Evolutionary conservation across 2,329 filamentous ascomycete species (phyloP), one percentile per base, ranked within the genome.

Genomic region (Penicillium italicum): DNA sequence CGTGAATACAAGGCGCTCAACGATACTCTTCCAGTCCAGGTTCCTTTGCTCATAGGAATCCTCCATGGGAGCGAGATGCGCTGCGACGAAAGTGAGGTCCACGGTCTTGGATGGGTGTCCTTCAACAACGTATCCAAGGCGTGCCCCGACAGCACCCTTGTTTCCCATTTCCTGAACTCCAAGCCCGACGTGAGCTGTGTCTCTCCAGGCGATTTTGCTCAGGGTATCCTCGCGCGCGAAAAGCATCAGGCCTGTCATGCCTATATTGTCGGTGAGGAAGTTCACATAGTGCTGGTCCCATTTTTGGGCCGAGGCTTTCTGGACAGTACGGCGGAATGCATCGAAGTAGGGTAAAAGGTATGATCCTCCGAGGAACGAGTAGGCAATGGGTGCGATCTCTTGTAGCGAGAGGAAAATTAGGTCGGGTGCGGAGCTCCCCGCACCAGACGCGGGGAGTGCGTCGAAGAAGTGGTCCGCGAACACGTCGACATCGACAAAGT

Each of bases 91-190:
- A 0, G 91, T 96, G 53, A 97, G 72, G 65, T 89, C 84, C 26
- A 87, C 82, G 5, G 77, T 77, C 46, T 76, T 71, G 38, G 77
- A 75, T 5, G 64, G 64, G 14, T 72, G 68, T 6, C 61, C 68
- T 33, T 69, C 69, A 8, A 66, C 66, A 18, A 73, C 67, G 65
- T 90, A 87, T 14, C 84, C 80, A 41, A 94, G 74, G 33, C 91
- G 82, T 58, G 93, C 80, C 0, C 88, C 94, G 0, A 96, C 88
- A 4, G 91, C 93, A 30, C 93, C 94, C 75, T 99, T 99, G 74
- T 97, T 97, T 16, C 91, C 94, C 88, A 96, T 94, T 47, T 93
- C 88, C 55, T 86, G 87, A 1, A 91, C 73, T 0, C 94, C 94
- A 46, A 97, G 88, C 0, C 94, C 92, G 2, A 91, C 87, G 50